Conservation (phyloP, 2,329 filamentous ascomycete genomes). For the Scedosporium dehoogii region DNA sequence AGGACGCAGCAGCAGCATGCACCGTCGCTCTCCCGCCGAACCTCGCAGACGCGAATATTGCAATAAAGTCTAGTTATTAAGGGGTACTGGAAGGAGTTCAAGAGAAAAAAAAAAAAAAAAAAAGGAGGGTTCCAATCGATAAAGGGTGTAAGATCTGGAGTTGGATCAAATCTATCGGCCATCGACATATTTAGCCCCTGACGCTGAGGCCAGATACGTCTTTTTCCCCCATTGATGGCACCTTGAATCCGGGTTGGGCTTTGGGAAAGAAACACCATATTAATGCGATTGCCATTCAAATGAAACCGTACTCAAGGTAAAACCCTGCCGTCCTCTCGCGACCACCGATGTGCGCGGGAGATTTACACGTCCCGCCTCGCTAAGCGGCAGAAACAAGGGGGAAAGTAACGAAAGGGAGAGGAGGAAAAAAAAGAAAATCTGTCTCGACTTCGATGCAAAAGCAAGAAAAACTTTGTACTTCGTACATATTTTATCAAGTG, state of each 20-base stretch:
- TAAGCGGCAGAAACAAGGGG: neutral
- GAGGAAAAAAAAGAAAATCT: neutral
- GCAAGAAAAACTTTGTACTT: too few species aligned
- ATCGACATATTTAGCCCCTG: neutral
- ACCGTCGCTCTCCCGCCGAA: neutral
- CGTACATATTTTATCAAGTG: too few species aligned
- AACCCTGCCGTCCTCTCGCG: neutral
- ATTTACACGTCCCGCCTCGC: slow-evolving; percentile 3
- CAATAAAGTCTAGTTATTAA: neutral
- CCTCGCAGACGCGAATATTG: neutral
- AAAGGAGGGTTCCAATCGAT: neutral
- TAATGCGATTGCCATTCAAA: neutral
- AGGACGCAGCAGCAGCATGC: neutral
- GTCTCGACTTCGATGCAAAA: too few species aligned
- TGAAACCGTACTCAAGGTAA: neutral
- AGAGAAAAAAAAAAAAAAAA: neutral
- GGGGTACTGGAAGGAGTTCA: neutral
- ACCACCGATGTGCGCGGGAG: neutral
- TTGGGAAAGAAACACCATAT: neutral
- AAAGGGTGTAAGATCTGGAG: neutral
- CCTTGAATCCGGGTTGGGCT: neutral
- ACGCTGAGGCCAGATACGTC: neutral
- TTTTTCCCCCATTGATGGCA: neutral
- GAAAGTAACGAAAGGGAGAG: neutral
- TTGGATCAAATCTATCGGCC: neutral